Conservation (phyloP, 441 rosid species). For the Adansonia rubrostipa region DNA sequence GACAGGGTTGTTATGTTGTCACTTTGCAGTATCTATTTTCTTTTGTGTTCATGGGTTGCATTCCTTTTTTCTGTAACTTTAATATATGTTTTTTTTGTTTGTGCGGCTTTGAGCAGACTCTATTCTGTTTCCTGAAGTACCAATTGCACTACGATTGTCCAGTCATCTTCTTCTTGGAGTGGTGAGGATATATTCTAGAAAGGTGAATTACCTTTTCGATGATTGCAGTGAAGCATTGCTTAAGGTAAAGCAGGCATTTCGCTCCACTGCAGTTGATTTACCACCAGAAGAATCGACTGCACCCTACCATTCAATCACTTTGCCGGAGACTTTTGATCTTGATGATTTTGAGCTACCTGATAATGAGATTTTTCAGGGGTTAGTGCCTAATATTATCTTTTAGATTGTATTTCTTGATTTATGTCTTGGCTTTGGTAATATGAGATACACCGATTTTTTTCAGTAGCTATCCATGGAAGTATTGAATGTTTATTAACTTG, state of each 20-base stretch:
- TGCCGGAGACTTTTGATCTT: conserved; percentile 99
- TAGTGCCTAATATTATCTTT: conserved; percentile 40
- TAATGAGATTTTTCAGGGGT: conserved; percentile 94
- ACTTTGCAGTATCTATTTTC: background rate
- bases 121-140: conserved; percentile 95
- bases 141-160: conserved; percentile 92
- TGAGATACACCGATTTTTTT: conserved; percentile 5
- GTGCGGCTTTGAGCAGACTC: conserved; percentile 65
- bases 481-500: conserved; percentile 27
- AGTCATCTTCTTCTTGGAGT: conserved; percentile 99
- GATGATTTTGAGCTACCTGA: conserved; percentile 99
- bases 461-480: background rate
- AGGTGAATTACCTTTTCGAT: conserved; percentile 98
- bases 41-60: background rate
- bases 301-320: conserved; percentile 96
- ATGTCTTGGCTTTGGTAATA: conserved; percentile 5
- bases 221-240: conserved; percentile 99
- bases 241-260: conserved; percentile 98
- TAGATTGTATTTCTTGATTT: conserved; percentile 2
- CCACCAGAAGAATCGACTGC: conserved; percentile 99
- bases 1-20: background rate
- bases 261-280: conserved; percentile 96
- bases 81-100: background rate
- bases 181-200: conserved; percentile 97
- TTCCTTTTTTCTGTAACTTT: conserved; percentile 14